Percentiles rank a stretch among this genome's conserved stretches.
These are phyloP conservation scores for Sporothrix protearum DNA, from an alignment of 2,329 filamentous ascomycete species.

Conservation along the genomic window DNA sequence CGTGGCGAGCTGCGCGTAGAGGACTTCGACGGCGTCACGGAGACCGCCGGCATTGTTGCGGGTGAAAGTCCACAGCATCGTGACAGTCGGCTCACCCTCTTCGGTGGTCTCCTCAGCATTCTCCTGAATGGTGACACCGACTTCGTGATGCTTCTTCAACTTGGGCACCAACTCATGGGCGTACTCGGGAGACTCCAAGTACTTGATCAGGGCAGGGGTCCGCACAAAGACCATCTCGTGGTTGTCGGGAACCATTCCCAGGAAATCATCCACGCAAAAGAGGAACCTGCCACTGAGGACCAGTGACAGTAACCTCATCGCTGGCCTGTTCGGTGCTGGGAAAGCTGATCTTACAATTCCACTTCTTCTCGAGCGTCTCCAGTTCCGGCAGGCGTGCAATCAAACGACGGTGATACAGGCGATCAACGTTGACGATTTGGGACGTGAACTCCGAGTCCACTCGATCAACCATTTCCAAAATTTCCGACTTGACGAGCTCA, in stretches of 20 bases:
- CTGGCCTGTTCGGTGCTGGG: constrained; percentile 96
- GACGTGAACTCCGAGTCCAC: constrained; percentile 96
- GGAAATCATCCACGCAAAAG: constrained; percentile 90
- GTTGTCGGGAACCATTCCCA: constrained; percentile 96
- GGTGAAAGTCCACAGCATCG: constrained; percentile 77
- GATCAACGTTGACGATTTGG: constrained; percentile 88
- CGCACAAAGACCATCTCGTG: constrained; percentile 85
- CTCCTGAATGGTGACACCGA: constrained; percentile 73
- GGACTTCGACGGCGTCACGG: constrained; percentile 91
- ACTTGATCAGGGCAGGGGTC: constrained; percentile 71
- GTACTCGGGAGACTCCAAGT: constrained; percentile 78
- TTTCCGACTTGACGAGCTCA: constrained; percentile 96
- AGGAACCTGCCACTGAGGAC: constrained; percentile 96
- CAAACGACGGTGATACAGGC: constrained; percentile 90
- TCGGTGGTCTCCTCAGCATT: constrained; percentile 57
- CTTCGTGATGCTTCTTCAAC: constrained; percentile 86
- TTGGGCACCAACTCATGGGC: constrained; percentile 74
- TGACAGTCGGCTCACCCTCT: constrained; percentile 55
- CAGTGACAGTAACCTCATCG: constrained; percentile 91
- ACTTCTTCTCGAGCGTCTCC: constrained; percentile 95
- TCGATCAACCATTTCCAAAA: constrained; percentile 98
- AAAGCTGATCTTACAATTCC: constrained; percentile 99
- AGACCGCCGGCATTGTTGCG: constrained; percentile 95
- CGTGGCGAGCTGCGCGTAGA: constrained; percentile 79
- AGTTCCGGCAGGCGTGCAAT: constrained; percentile 84